A percentile compares a stretch with the other conserved stretches of the same genome.
phyloP scores from a whole-genome alignment of 495 filamentous ascomycete species.

The Ramalina peruviana region DNA sequence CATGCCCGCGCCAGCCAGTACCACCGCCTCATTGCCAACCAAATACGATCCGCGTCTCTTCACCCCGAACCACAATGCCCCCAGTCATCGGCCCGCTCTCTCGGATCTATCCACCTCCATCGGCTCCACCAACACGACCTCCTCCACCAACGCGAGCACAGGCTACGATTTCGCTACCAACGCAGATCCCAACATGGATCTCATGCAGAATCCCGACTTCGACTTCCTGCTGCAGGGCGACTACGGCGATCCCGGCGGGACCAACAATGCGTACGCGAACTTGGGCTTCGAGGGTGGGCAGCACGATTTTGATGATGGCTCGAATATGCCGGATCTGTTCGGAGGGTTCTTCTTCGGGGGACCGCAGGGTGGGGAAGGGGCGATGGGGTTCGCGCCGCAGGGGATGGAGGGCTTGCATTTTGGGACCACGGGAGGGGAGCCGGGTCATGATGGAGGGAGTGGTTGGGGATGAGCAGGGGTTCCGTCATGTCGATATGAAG shows the following conservation, averaged over 20 bases:
- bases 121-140: slow-evolving; percentile 16
- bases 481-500: no score
- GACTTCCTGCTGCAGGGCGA: slow-evolving; percentile 13
- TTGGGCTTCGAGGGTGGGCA: slow-evolving; percentile 65
- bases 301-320: slow-evolving; percentile 58
- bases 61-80: not conserved
- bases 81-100: slow-evolving; percentile 18
- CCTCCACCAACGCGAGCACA: slow-evolving; percentile 6
- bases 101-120: slow-evolving; percentile 19
- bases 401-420: not conserved
- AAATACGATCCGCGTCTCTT: not conserved
- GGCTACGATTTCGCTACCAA: slow-evolving; percentile 16
- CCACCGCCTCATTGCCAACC: not conserved
- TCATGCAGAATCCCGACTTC: slow-evolving; percentile 20
- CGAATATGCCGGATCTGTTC: slow-evolving; percentile 60
- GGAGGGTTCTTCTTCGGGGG: slow-evolving; percentile 85
- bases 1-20: slow-evolving; percentile 19
- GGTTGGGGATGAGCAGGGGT: not conserved
- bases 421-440: not conserved
- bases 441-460: not conserved
- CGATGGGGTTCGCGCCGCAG: no score
- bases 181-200: slow-evolving; percentile 10
- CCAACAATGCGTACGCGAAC: slow-evolving; percentile 42
- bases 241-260: slow-evolving; percentile 19
- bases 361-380: not conserved